Evolutionary conservation across 768 basidiomycete genomes (phyloP).

Genomic region (Amanita pallidorosea): DNA sequence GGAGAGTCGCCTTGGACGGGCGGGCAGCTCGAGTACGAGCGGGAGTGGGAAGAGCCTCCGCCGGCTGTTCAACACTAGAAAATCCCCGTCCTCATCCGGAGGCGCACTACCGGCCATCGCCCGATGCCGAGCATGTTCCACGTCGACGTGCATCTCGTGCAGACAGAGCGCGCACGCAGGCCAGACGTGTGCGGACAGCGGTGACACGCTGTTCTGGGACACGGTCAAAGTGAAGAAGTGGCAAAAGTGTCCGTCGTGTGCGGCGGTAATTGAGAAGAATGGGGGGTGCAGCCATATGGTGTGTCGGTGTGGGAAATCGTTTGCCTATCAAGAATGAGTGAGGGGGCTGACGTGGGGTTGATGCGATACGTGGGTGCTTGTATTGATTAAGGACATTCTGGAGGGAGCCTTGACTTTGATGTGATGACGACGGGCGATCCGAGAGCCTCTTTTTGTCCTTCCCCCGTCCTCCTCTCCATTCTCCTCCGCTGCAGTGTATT

Average conservation of each 20-base stretch:
- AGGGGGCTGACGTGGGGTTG: no score
- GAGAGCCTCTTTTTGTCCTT: no score
- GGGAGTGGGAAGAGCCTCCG: background rate
- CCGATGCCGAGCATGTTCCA: conserved; percentile 19
- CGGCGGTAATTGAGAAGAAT: conserved; percentile 5
- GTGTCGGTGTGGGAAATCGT: conserved; percentile 2
- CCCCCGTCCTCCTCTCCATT: no score
- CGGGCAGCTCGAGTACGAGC: background rate
- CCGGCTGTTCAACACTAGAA: conserved; percentile 3
- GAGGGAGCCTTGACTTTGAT: no score
- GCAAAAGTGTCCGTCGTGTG: conserved; percentile 2
- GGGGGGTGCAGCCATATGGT: conserved; percentile 5
- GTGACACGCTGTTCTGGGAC: background rate
- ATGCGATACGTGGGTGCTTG: no score
- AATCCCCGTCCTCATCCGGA: background rate
- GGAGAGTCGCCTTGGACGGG: background rate
- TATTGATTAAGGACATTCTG: no score
- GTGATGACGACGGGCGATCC: no score
- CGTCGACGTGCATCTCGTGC: background rate
- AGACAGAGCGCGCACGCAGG: background rate
- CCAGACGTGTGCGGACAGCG: background rate
- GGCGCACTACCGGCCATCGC: background rate
- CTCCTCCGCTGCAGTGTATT: no score
- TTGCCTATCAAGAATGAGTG: background rate
- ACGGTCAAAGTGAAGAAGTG: background rate